Conservation (phyloP, 2,329 filamentous ascomycete species). For the Fusarium napiforme region DNA sequence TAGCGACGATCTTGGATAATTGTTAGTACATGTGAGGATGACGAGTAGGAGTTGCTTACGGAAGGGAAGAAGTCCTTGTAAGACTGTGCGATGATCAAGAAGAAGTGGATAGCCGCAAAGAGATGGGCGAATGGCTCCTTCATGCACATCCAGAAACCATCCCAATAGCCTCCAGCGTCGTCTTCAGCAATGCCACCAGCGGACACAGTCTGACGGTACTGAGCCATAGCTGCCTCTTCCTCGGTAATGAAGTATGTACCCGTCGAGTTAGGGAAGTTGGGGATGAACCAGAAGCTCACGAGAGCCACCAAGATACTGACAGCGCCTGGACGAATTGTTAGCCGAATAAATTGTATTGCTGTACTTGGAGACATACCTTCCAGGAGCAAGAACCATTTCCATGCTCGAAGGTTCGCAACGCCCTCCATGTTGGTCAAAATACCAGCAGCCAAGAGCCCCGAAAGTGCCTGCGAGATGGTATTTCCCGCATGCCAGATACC, state of each 20-base stretch:
- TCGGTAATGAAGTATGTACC: constrained; percentile 51
- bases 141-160: constrained; percentile 48
- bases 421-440: constrained; percentile 58
- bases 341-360: rapidly evolving
- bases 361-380: constrained; percentile 32
- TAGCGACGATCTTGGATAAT: constrained; percentile 40
- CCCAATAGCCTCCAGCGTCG: constrained; percentile 54
- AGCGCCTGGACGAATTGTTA: constrained; percentile 25
- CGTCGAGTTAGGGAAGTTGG: constrained; percentile 48
- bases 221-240: constrained; percentile 53
- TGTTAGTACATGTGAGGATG: neutral
- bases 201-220: constrained; percentile 50
- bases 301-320: constrained; percentile 48
- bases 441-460: constrained; percentile 56
- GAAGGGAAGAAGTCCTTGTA: constrained; percentile 59
- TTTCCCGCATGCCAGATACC: constrained; percentile 59
- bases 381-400: constrained; percentile 58
- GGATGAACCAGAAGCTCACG: constrained; percentile 50
- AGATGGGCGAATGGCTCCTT: constrained; percentile 53
- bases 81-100: constrained; percentile 55
- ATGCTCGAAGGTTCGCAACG: constrained; percentile 47
- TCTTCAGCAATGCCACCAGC: constrained; percentile 51
- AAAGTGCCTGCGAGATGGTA: constrained; percentile 57
- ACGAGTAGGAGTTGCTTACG: constrained; percentile 9
- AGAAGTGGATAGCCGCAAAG: constrained; percentile 54